A percentile compares a stretch with the other conserved stretches of the same genome.
Conservation (phyloP, 192 early-diverging fungal genomes). For the Coemansia erecta region DNA sequence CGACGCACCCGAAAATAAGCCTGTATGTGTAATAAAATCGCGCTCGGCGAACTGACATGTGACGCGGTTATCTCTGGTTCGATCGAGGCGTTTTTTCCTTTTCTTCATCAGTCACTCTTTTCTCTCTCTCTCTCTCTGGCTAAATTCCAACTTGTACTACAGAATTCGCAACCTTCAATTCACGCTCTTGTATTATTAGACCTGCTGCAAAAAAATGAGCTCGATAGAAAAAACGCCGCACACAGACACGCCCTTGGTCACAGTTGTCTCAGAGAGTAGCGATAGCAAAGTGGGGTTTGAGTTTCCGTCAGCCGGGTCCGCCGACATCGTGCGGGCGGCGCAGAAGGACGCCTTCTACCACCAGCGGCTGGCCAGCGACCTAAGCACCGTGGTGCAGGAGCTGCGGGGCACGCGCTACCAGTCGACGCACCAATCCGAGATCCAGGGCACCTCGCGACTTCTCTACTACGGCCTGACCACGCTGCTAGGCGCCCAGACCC, state of each 20-base stretch:
- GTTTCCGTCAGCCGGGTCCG: constrained; percentile 73
- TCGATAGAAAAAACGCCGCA: no score
- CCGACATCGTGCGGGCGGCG: constrained; percentile 83
- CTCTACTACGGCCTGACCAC: constrained; percentile 78
- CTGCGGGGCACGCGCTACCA: constrained; percentile 58
- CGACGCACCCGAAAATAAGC: constrained; percentile 31
- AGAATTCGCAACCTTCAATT: no score
- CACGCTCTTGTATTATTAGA: no score
- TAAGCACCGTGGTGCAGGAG: constrained; percentile 62
- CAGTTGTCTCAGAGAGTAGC: not conserved
- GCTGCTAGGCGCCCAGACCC: constrained; percentile 69
- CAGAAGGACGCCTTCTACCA: constrained; percentile 90
- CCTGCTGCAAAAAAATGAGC: no score
- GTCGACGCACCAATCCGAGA: constrained; percentile 62
- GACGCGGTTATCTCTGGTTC: no score
- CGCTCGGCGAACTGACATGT: no score
- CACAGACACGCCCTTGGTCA: not conserved
- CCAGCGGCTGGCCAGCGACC: constrained; percentile 60
- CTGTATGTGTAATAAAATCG: not conserved
- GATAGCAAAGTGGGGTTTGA: constrained; percentile 2
- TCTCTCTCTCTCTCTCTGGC: no score
- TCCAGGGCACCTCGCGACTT: constrained; percentile 61
- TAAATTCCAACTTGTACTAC: no score
- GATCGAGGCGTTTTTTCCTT: no score
- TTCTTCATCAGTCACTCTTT: no score